Percentiles rank a stretch among this genome's conserved stretches.
These are phyloP conservation scores for Acer negundo DNA, from an alignment of 345 rosid species.

Conservation along the genomic window DNA sequence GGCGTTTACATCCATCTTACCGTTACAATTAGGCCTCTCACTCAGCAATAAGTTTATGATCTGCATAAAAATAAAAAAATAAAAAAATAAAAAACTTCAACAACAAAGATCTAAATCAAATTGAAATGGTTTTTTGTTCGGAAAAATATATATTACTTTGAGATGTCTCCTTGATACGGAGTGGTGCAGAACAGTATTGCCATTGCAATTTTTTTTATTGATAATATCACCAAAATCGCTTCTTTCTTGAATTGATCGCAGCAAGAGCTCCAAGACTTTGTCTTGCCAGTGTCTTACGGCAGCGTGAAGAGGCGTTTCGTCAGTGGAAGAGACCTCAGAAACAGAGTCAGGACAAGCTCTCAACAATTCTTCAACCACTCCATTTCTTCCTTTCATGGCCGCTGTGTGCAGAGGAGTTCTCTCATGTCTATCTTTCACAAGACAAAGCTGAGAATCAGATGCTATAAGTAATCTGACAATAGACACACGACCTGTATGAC, in stretches of 20 bases:
- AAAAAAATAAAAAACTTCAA: too few species aligned
- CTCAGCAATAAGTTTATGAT: background rate
- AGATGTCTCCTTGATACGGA: background rate
- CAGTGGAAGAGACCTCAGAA: background rate
- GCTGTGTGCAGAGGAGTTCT: slow-evolving; percentile 12
- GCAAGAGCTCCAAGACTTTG: background rate
- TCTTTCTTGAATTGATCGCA: background rate
- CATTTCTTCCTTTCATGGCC: background rate
- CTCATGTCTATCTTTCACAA: background rate
- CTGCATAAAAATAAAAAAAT: slow-evolving; percentile 14
- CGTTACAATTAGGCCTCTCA: background rate
- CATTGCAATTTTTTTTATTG: background rate
- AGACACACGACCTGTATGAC: background rate
- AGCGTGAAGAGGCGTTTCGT: slow-evolving; percentile 6
- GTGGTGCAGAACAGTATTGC: background rate
- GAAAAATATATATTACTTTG: background rate
- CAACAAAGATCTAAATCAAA: too few species aligned
- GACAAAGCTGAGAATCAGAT: background rate
- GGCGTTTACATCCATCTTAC: slow-evolving; percentile 8
- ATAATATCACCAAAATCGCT: background rate
- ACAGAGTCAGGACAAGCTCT: background rate
- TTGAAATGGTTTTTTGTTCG: background rate
- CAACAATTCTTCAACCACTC: background rate
- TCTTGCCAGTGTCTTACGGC: background rate
- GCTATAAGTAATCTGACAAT: background rate